Conservation (phyloP, 2,329 filamentous ascomycete genomes). For the Pseudogymnoascus sp. region DNA sequence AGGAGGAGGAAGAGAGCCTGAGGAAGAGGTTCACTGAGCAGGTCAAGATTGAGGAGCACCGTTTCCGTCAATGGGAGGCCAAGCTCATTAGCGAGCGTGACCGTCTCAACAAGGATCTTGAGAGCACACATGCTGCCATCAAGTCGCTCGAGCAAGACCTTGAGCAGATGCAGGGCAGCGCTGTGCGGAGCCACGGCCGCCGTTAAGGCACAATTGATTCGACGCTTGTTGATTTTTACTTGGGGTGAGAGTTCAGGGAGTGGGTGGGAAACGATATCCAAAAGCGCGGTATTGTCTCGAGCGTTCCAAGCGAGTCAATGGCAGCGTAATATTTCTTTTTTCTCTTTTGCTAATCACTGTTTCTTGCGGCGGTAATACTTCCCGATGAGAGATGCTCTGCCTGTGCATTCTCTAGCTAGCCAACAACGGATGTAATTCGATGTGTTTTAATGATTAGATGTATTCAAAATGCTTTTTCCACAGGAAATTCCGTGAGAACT, state of each 20-base stretch:
- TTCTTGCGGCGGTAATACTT: conserved; percentile 7
- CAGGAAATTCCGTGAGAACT: neutral
- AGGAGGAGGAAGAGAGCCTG: conserved; percentile 97
- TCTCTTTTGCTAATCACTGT: conserved; percentile 16
- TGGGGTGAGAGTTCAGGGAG: conserved; percentile 9
- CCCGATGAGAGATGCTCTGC: conserved; percentile 6
- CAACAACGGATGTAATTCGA: conserved; percentile 30
- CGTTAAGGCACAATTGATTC: conserved; percentile 47
- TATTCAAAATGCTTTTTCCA: conserved; percentile 4
- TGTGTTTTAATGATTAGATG: conserved; percentile 18
- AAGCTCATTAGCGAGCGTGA: conserved; percentile 98
- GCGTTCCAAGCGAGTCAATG: conserved; percentile 24
- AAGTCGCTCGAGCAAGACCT: conserved; percentile 88
- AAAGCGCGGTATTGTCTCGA: conserved; percentile 16
- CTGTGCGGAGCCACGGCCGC: conserved; percentile 85
- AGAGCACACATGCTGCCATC: conserved; percentile 91
- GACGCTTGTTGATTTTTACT: conserved; percentile 10
- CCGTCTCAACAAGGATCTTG: conserved; percentile 98
- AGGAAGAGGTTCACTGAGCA: conserved; percentile 99
- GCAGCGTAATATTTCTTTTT: conserved; percentile 21
- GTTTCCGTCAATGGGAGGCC: conserved; percentile 99
- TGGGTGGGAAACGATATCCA: conserved; percentile 12
- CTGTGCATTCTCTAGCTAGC: conserved; percentile 21
- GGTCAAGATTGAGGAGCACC: conserved; percentile 99
- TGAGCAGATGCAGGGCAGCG: conserved; percentile 83